Base-by-base conservation (phyloP, 2,329 filamentous ascomycete genomes). In the Ophiostoma piceae region DNA sequence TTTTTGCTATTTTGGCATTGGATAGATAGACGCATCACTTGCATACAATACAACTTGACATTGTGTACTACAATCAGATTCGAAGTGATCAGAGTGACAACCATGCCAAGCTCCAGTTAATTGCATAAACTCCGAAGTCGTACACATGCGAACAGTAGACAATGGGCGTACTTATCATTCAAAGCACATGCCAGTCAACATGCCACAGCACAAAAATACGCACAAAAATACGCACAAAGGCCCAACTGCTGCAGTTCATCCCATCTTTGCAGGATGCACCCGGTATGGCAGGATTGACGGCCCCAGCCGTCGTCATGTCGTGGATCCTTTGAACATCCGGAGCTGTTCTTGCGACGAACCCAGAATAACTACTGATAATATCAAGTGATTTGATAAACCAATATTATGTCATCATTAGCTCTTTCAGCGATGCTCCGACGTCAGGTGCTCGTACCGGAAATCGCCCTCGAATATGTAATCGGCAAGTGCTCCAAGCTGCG, bases 21-120 rank as follows among this genome's bases (percentile, higher is more conserved):
- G 57, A 62, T 62, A 62, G 57, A 62, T 62, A 62, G 14, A 62
- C 51, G 26, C 57, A 62, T 35, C 57, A 32, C 12, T 32, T 62
- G 57, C 54, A 60, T 60, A 60, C n/a, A 29, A 32, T 54, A 54
- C 3, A 11, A 60, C 26, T 22, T 29, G 0, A 60, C 9, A 32
- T 5, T 16, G 16, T 14, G 16, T 43, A 14, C 12, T 14, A 14
- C 14, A 3, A 43, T 19, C 4, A 43, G 41, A 43, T 29, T 29
- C 2, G 2, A 1, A 1, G 26, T 29, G 16, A 54, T 19, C 19
- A 11, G 39, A 12, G 51, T 57, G 51, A 57, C 51, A 54, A 57
- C 16, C 8, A 62, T 32, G 57, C 57, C 57, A 32, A 62, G 26
- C 57, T 32, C 12, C n/a, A 29, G 19, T 12, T 54, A 47, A 47